Conservation (phyloP, 2,329 filamentous ascomycete species). For the Kalmusia sp. region DNA sequence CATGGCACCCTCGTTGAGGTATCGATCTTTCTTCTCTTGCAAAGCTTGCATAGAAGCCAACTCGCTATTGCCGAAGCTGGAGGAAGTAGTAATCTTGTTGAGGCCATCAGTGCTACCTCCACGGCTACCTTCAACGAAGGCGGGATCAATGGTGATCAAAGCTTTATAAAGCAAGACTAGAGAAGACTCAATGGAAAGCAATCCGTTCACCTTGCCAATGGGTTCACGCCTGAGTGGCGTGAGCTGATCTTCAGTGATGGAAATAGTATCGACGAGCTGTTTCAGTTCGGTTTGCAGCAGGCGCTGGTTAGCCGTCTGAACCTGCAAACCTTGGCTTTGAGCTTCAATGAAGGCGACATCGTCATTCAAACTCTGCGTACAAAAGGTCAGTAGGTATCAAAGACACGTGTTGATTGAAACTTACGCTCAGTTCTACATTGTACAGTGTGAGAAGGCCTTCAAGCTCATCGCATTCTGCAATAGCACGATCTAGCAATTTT, state of each 20-base stretch:
- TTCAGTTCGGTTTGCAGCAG: slow-evolving; percentile 88
- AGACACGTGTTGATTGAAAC: slow-evolving; percentile 37
- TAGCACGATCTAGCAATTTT: slow-evolving; percentile 83
- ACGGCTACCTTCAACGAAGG: slow-evolving; percentile 64
- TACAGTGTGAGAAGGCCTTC: slow-evolving; percentile 95
- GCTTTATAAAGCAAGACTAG: slow-evolving; percentile 87
- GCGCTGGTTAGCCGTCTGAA: slow-evolving; percentile 97
- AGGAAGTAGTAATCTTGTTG: slow-evolving; percentile 45
- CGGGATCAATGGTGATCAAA: slow-evolving; percentile 91
- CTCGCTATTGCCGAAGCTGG: slow-evolving; percentile 75
- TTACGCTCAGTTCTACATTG: slow-evolving; percentile 88
- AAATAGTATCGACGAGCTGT: slow-evolving; percentile 87
- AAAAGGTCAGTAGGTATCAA: slow-evolving; percentile 32
- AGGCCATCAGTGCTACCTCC: slow-evolving; percentile 53
- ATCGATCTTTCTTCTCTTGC: slow-evolving; percentile 92
- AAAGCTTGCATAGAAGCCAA: slow-evolving; percentile 88
- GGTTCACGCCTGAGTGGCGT: slow-evolving; percentile 76
- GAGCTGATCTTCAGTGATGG: slow-evolving; percentile 79
- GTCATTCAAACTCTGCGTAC: slow-evolving; percentile 80
- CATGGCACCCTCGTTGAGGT: slow-evolving; percentile 74
- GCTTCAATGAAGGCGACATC: slow-evolving; percentile 98
- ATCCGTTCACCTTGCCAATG: slow-evolving; percentile 71
- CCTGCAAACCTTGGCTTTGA: slow-evolving; percentile 94
- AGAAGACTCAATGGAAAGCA: slow-evolving; percentile 79
- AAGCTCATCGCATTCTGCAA: slow-evolving; percentile 93